A percentile compares a stretch with the other conserved stretches of the same genome.
phyloP scores from a whole-genome alignment of 2,329 filamentous ascomycete species.

The Colletotrichum sp. region DNA sequence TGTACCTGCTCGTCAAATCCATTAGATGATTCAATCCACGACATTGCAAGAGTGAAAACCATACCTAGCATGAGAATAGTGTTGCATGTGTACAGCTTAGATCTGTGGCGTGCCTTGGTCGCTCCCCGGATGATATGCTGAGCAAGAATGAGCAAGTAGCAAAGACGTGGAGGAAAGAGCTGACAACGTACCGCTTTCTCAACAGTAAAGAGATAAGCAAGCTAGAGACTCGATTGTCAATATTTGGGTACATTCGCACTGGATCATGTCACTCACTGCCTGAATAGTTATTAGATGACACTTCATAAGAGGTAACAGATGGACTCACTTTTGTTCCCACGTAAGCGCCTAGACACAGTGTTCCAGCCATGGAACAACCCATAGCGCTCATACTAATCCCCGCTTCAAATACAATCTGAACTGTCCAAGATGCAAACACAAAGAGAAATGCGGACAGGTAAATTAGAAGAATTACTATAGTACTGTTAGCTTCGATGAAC shows the following conservation, averaged over 20 bases:
- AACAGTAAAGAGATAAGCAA: constrained; percentile 1
- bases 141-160: neutral
- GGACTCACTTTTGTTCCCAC: neutral
- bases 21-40: neutral
- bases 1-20: neutral
- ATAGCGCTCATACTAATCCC: neutral
- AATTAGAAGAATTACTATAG: neutral
- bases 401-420: neutral
- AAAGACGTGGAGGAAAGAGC: neutral
- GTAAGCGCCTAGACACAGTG: neutral
- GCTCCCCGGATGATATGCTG: neutral
- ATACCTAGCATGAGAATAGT: neutral
- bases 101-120: neutral
- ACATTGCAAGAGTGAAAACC: neutral
- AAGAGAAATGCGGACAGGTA: neutral
- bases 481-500: neutral
- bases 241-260: accelerated
- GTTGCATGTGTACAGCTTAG: constrained; percentile 1
- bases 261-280: neutral
- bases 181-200: neutral
- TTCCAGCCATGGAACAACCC: neutral
- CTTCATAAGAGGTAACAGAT: neutral
- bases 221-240: neutral
- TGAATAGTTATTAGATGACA: neutral
- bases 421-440: neutral